Conservation (phyloP, 116 monocot species). For the Phalaenopsis hybrid region DNA sequence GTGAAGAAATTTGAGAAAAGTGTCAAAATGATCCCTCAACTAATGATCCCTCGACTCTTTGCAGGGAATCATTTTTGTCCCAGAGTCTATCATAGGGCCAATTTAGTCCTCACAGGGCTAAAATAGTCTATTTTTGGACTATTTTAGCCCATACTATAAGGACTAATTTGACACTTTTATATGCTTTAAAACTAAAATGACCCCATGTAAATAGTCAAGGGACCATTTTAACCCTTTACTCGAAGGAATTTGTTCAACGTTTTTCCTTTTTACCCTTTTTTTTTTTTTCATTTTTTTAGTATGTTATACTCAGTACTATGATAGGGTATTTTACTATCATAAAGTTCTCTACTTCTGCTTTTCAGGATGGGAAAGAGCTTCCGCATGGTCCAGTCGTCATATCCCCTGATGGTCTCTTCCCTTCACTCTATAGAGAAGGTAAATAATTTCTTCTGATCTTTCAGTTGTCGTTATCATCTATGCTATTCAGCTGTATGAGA, state of each 20-base stretch:
- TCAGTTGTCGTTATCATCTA: neutral
- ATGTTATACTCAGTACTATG: neutral
- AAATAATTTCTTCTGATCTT: neutral
- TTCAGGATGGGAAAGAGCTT: conserved; percentile 76
- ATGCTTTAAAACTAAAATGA: too few species aligned
- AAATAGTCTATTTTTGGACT: too few species aligned
- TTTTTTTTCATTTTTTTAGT: neutral
- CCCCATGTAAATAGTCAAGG: too few species aligned
- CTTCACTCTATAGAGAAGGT: conserved; percentile 97
- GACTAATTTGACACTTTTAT: too few species aligned
- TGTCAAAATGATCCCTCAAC: too few species aligned
- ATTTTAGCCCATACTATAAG: too few species aligned
- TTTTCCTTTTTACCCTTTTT: neutral
- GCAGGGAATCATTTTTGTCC: too few species aligned
- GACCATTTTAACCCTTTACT: too few species aligned
- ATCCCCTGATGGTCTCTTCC: conserved; percentile 90
- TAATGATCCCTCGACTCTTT: too few species aligned
- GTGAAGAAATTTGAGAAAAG: neutral
- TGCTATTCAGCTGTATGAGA: neutral
- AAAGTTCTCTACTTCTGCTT: conserved; percentile 1
- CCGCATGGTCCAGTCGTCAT: conserved; percentile 94
- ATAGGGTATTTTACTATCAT: neutral
- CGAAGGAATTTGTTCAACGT: too few species aligned
- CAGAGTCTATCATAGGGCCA: too few species aligned
- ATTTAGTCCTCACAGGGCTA: too few species aligned